phyloP scores from a whole-genome alignment of 2,329 filamentous ascomycete species.

The Verticillium nubilum region DNA sequence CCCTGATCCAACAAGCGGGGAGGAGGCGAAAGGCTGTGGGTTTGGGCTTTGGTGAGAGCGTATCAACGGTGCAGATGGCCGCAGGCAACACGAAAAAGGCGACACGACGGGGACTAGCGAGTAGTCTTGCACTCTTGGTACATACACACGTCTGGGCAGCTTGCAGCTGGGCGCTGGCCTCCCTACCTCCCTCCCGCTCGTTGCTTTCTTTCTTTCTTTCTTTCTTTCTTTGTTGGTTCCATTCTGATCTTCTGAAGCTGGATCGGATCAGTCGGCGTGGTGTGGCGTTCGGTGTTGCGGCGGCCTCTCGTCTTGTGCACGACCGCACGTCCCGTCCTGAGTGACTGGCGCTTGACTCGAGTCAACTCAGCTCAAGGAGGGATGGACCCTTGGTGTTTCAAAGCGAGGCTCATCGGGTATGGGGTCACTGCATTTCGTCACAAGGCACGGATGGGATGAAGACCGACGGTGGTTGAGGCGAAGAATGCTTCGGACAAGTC shows the following conservation, averaged over 20 bases:
- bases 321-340: not conserved
- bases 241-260: not conserved
- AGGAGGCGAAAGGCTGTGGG: no score
- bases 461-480: not conserved
- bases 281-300: not conserved
- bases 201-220: not conserved
- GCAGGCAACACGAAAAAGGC: not conserved
- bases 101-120: not conserved
- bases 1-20: no score
- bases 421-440: not conserved
- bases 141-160: not conserved
- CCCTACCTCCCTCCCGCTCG: no score
- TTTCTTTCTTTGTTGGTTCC: not conserved
- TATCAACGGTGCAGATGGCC: not conserved
- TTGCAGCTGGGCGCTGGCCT: not conserved
- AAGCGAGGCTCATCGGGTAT: not conserved
- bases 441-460: not conserved
- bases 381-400: not conserved
- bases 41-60: no score
- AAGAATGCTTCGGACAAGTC: not conserved
- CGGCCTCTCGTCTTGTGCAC: not conserved
- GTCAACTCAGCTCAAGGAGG: not conserved
- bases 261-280: not conserved
- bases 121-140: no score
- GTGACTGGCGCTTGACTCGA: not conserved